phyloP scores from a whole-genome alignment of 1,139 yeast genomes.

The Candida tetrigidarum region DNA sequence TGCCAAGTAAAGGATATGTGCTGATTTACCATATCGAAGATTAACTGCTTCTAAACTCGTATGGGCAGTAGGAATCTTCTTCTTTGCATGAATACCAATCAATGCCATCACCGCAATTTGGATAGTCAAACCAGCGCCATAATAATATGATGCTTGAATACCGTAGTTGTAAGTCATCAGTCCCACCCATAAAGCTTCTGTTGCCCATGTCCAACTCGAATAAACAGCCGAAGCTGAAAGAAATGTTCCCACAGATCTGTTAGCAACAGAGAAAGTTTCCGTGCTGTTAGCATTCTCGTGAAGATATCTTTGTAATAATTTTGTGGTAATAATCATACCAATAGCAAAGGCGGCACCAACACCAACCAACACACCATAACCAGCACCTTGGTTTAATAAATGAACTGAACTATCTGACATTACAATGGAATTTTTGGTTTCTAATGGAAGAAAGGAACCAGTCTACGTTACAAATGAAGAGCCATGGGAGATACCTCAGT shows the following conservation, averaged over 20 bases:
- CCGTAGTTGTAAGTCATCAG: slow-evolving; percentile 34
- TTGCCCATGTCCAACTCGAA: slow-evolving; percentile 36
- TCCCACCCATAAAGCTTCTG: slow-evolving; percentile 30
- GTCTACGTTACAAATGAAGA: too few relatives aligned
- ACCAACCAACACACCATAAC: slow-evolving; percentile 35
- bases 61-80: slow-evolving; percentile 33
- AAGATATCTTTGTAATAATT: slow-evolving; percentile 27
- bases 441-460: too few relatives aligned
- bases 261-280: slow-evolving; percentile 35
- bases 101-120: slow-evolving; percentile 34
- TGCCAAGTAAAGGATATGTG: slow-evolving; percentile 35
- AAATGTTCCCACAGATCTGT: slow-evolving; percentile 29
- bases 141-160: slow-evolving; percentile 29
- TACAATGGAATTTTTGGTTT: too few relatives aligned
- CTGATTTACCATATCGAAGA: slow-evolving; percentile 32
- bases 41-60: slow-evolving; percentile 35
- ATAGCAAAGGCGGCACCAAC: slow-evolving; percentile 35
- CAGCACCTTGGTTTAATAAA: slow-evolving; percentile 27
- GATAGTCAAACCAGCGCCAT: slow-evolving; percentile 33
- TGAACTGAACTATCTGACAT: slow-evolving; percentile 18
- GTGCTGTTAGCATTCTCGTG: slow-evolving; percentile 32
- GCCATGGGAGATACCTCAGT: too few relatives aligned
- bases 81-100: slow-evolving; percentile 34
- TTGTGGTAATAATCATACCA: slow-evolving; percentile 32
- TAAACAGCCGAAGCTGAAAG: slow-evolving; percentile 33